Evolutionary conservation across 2,329 filamentous ascomycete species (phyloP).

Genomic region (Beauveria pseudobassiana): DNA sequence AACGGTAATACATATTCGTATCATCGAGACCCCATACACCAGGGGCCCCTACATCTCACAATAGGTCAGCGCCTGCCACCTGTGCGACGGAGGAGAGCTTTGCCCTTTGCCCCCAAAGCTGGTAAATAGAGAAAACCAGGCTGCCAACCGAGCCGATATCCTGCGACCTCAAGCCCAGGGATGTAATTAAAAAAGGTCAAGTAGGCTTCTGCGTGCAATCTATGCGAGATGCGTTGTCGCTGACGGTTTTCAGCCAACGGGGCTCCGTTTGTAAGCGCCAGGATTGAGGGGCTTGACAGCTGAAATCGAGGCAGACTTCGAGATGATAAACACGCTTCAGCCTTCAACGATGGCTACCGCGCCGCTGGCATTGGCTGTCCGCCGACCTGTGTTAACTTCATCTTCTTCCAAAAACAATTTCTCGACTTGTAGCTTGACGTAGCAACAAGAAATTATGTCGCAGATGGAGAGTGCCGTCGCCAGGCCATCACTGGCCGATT

Average conservation of each 20-base stretch:
- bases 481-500: neutral
- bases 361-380: too few relatives aligned
- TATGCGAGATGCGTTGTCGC: neutral
- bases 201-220: neutral
- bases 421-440: neutral
- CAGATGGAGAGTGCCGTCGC: neutral
- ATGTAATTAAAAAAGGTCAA: neutral
- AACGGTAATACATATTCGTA: too few relatives aligned
- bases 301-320: neutral
- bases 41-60: too few relatives aligned
- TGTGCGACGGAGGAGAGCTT: neutral
- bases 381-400: neutral
- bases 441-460: neutral
- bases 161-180: neutral
- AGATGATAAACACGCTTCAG: too few relatives aligned
- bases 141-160: neutral
- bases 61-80: too few relatives aligned
- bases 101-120: neutral
- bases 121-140: neutral
- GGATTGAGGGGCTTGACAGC: slow-evolving; percentile 1
- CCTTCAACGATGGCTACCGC: too few relatives aligned
- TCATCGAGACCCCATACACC: too few relatives aligned
- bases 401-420: neutral
- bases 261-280: slow-evolving; percentile 4
- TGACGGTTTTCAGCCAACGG: neutral